phyloP scores from a whole-genome alignment of 192 early-diverging fungal species.

The Spizellomyces sp. region DNA sequence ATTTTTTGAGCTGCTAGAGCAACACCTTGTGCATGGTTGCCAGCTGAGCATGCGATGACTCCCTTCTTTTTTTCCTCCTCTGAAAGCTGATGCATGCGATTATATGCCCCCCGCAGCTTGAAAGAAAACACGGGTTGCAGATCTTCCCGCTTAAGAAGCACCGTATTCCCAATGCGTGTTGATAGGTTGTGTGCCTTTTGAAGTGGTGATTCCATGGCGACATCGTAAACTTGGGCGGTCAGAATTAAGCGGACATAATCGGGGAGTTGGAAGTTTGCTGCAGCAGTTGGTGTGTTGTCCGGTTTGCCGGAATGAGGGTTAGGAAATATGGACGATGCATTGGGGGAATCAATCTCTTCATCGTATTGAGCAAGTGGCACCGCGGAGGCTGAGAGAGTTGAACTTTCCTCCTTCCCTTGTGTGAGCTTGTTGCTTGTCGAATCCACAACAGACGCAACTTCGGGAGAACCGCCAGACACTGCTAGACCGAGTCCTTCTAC shows the following conservation, averaged over 20 bases:
- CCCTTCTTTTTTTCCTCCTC: conserved; percentile 77
- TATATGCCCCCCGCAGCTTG: conserved; percentile 98
- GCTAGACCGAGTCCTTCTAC: too few species aligned
- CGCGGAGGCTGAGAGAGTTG: too few species aligned
- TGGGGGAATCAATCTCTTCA: conserved; percentile 1
- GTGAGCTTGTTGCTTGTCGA: too few species aligned
- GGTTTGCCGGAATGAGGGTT: conserved; percentile 19
- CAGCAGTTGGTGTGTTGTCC: conserved; percentile 10
- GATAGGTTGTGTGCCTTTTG: conserved; percentile 83
- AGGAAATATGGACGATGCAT: conserved; percentile 5
- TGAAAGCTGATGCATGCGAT: conserved; percentile 83
- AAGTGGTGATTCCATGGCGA: conserved; percentile 89
- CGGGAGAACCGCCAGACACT: neutral
- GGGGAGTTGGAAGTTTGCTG: conserved; percentile 18
- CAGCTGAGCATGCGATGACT: conserved; percentile 96
- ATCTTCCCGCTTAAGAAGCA: conserved; percentile 95
- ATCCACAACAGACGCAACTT: neutral
- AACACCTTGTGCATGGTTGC: conserved; percentile 96
- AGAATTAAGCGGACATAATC: conserved; percentile 95
- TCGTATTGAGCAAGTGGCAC: neutral
- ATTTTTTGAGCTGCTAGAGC: conserved; percentile 90
- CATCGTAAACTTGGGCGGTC: conserved; percentile 91
- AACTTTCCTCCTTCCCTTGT: too few species aligned
- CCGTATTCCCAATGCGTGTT: conserved; percentile 61
- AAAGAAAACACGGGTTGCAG: conserved; percentile 97